Evolutionary conservation across 2,329 filamentous ascomycete species (phyloP), one percentile per base, ranked within the genome.

Genomic region (Sarocladium oryzae): DNA sequence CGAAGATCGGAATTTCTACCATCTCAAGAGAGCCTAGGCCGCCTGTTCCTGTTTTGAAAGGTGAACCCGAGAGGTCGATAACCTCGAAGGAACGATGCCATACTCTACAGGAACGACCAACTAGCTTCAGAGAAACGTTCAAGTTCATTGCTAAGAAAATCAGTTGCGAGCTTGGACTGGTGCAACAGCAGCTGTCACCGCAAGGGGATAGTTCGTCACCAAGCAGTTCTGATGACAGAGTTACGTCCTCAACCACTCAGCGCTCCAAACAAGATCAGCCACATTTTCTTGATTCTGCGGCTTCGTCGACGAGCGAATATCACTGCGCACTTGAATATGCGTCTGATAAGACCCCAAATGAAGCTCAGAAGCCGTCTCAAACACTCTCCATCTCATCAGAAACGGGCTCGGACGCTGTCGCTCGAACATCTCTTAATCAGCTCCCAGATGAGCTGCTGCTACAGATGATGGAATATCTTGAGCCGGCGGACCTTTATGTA

Each of bases 381-480:
- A 40, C 36, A 40, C 16, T 16, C 9, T 40, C 36, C n/a, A 26
- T 24, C 38, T 18, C 13, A 24, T 21, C 38, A 15, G 23, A 23
- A 43, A 18, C 9, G 6, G 20, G 7, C 10, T 43, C 38, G 23
- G 20, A 21, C 7, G 38, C 16, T 26, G 18, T 43, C 23, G 10
- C 38, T 43, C 10, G 7, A 26, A 18, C 38, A 26, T 43, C 38
- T 5, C 4, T 43, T 18, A 23, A 43, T 18, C 38, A 24, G 18
- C 38, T 43, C 23, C 38, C 38, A 20, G 35, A 43, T 24, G 38
- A 43, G 38, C 23, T 43, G 20, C 23, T 43, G 38, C n/a, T 43
- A 23, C 38, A 43, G n/a, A 18, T 43, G 11, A 43, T 43, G 38
- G 38, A 18, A 43, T 23, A 43, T 43, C 38, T 43, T 43, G 10